phyloP scores from a whole-genome alignment of 1,284 basidiomycete genomes.

The Ganoderma leucocontextum region DNA sequence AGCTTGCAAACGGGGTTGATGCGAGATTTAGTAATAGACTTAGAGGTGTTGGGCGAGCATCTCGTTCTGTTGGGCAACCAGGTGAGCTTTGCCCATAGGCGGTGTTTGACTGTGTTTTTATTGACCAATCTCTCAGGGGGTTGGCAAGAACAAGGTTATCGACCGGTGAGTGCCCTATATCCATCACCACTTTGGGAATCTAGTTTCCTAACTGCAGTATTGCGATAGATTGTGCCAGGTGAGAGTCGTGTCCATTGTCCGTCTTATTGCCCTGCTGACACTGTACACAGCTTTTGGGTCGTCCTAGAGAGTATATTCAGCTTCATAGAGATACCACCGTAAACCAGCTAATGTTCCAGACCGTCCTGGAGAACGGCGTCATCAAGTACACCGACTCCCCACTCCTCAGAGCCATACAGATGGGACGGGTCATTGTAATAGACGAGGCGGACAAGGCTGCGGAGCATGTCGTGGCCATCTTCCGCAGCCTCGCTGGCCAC shows the following conservation, averaged over 20 bases:
- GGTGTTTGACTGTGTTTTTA: neutral
- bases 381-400: slow-evolving; percentile 70
- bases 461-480: slow-evolving; percentile 74
- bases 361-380: slow-evolving; percentile 61
- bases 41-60: slow-evolving; percentile 67
- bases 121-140: slow-evolving; percentile 50
- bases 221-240: slow-evolving; percentile 60
- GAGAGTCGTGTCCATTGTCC: slow-evolving; percentile 6
- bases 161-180: slow-evolving; percentile 50
- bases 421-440: slow-evolving; percentile 68
- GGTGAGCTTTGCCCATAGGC: slow-evolving; percentile 41
- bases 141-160: slow-evolving; percentile 75
- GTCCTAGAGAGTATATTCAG: slow-evolving; percentile 75
- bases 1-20: slow-evolving; percentile 71
- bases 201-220: neutral
- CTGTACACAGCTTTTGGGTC: slow-evolving; percentile 54
- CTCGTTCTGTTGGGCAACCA: slow-evolving; percentile 74
- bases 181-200: neutral
- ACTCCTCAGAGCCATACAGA: slow-evolving; percentile 65
- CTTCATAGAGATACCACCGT: slow-evolving; percentile 75
- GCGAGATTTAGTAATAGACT: slow-evolving; percentile 67
- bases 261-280: neutral
- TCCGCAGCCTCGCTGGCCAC: slow-evolving; percentile 70
- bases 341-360: slow-evolving; percentile 74
- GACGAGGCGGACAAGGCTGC: slow-evolving; percentile 78